Base-by-base conservation (phyloP, 495 filamentous ascomycete species). In the Penicillium cataractarum region DNA sequence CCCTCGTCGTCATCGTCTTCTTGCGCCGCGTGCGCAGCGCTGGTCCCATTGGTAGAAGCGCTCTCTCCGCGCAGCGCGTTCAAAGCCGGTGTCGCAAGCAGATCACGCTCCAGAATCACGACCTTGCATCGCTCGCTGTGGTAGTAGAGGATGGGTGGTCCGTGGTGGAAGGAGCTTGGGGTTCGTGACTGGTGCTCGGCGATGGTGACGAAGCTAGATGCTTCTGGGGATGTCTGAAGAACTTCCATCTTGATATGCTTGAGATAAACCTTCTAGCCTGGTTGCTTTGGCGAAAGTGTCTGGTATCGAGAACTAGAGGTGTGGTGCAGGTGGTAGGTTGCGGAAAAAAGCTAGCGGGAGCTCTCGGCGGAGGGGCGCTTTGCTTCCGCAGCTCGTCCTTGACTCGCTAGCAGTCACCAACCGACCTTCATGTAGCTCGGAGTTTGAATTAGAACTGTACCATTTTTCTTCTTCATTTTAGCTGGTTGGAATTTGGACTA, bases 101-200 rank as follows among this genome's bases (percentile, higher is more conserved):
- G 68, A 15, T 86, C 78, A 51, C 66, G 67, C 55, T 78, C 73
- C 2, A 76, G 64, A 32, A 88, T 79, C 61, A 75, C 65, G 35
- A 92, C 82, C 50, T 87, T 89, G 70, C 88, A 84, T 66, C 80
- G 78, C 51, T 84, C 70, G 63, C 79, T 82, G 68, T 89, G 89
- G 76, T 88, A 89, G 79, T 97, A 83, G 0, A 98, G 86, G 33
- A 99, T 83, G 13, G 93, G 86, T 58, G 89, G 90, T 10, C 86
- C 89, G 69, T 83, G 82, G 75, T 87, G 89, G 83, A 98, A 99
- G 31, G 89, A 92, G 53, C 79, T 74, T 0, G 95, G 95, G 9
- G 95, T 99, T 62, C 88, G 87, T 29, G 89, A 86, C 72, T 96
- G 92, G 76, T 97, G 91, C 58, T 89, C 87, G 19, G 84, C 78